Base-by-base conservation (phyloP, 2,329 filamentous ascomycete genomes). In the Monilinia fructigena region DNA sequence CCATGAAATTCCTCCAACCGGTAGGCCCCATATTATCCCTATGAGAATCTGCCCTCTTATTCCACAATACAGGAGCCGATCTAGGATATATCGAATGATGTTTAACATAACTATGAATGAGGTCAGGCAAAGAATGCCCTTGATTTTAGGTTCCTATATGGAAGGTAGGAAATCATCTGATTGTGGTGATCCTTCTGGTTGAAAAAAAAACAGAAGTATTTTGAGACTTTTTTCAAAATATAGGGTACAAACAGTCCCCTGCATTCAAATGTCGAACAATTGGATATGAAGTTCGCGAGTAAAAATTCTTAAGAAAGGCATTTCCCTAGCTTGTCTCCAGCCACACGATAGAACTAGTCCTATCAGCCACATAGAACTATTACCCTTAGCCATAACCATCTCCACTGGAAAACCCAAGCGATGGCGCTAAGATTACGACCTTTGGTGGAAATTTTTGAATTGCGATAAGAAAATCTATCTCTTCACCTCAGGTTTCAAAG, bases 11-110 rank as follows among this genome's bases (percentile, higher is more conserved):
- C 88, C 88, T 1, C 81, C 83, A 0, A 88, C 88, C 0, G 90
- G 89, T 0, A 82, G 83, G 11, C 90, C 90, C 84, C 85, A 93
- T 11, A 86, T 83, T 11, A 92, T 83, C 16, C 90, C 90, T 23
- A 92, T 75, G 10, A 92, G 78, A 18, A 93, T 82, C 72, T 93
- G 89, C 0, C 89, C 90, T 8, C 93, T 78, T 0, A 93, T 82
- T 0, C 89, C 90, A 72, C 89, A 92, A 74, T 88, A 91, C 0
- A 91, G 73, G 0, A 85, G 70, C 18, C 77, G 80, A 71, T 92
- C 85, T 1, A 92, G 80, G 0, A 81, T 72, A 65, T 79, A 79
- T 69, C 87, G 86, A 68, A 85, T 71, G 7, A 83, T 55, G 70
- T 91, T 91, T 55, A 91, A 81, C 0, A 85, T 74, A 0, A 91